Base-by-base conservation (phyloP, 2,329 filamentous ascomycete species). In the Verticillium alfalfae region DNA sequence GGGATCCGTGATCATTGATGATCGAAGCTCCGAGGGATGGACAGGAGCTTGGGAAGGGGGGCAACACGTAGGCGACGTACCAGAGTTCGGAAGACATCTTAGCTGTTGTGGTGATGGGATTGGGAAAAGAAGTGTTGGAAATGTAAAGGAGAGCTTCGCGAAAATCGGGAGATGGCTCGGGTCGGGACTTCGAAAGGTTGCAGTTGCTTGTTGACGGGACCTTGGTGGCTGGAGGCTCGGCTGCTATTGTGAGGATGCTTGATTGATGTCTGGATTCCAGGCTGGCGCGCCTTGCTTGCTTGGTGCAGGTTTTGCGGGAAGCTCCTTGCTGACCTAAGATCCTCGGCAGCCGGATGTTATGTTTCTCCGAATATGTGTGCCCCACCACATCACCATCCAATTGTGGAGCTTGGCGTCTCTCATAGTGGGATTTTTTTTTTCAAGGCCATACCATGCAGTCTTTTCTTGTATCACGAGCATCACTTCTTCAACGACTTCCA, bases 1-100 rank as follows among this genome's bases (percentile, higher is more conserved):
- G 45, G 58, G 56, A 31, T 26, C 34, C 59, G 58, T 38, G 52
- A 62, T 60, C 58, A 63, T 64, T 63, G 68, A 72, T 70, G 68
- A 64, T 66, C 64, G 61, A 61, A 75, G 70, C 70, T 75, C 66
- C 63, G 57, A 58, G 37, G 60, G 70, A 73, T 72, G 69, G 60
- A 65, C 66, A 63, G 67, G 65, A 72, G 70, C 69, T 74, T 61
- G 62, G 63, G 66, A 66, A 69, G 68, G 70, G 70, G 66, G 67
- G 65, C 67, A 70, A 68, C 66, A 72, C 71, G 72, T 66, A 73
- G 63, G 59, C 75, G 75, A 87, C 89, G 81, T 85, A 95, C 91
- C 91, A 95, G 77, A 89, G 85, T 83, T 93, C 90, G 72, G 89
- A 82, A 76, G 87, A 79, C 91, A 95, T 94, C 73, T 80, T 89